Percentiles rank a stretch among this genome's conserved stretches.
Evolutionary conservation across 495 filamentous ascomycete species (phyloP).

Genomic region (Friedmanniomyces endolithicus): DNA sequence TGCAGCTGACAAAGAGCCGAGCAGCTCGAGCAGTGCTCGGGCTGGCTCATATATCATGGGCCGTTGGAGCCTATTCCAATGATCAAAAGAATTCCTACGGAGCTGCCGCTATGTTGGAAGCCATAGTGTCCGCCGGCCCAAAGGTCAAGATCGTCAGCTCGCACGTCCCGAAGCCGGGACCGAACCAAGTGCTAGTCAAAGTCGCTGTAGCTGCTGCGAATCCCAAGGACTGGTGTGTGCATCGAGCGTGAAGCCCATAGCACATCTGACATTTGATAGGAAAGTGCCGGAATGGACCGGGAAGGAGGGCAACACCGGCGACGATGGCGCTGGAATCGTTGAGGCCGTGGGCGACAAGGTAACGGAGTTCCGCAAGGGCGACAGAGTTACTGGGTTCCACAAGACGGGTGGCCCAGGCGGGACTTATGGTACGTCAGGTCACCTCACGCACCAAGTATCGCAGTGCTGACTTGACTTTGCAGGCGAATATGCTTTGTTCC

Average conservation of each 20-base stretch:
- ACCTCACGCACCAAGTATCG: no score
- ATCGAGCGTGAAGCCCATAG: no score
- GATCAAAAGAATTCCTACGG: background rate
- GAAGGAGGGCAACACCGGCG: conserved; percentile 12
- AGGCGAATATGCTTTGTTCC: conserved; percentile 13
- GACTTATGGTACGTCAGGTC: no score
- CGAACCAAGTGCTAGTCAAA: conserved; percentile 19
- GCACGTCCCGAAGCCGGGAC: conserved; percentile 42
- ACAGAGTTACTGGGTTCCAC: conserved; percentile 19
- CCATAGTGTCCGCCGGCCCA: conserved; percentile 38
- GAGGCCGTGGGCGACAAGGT: conserved; percentile 13
- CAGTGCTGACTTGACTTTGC: no score
- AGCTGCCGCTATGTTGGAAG: conserved; percentile 31
- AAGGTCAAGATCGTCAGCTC: conserved; percentile 49
- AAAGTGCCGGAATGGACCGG: conserved; percentile 7
- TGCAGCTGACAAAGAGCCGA: no score
- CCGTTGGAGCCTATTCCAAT: background rate
- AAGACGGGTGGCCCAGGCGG: conserved; percentile 5
- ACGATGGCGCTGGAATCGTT: conserved; percentile 16
- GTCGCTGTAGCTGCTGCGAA: conserved; percentile 18
- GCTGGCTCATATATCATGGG: background rate
- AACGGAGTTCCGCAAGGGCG: conserved; percentile 4
- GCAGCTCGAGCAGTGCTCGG: no score
- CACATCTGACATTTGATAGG: no score
- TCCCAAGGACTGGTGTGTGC: conserved; percentile 15